Evolutionary conservation across 345 rosid genomes (phyloP).

Genomic region (Boechera divaricarpa): DNA sequence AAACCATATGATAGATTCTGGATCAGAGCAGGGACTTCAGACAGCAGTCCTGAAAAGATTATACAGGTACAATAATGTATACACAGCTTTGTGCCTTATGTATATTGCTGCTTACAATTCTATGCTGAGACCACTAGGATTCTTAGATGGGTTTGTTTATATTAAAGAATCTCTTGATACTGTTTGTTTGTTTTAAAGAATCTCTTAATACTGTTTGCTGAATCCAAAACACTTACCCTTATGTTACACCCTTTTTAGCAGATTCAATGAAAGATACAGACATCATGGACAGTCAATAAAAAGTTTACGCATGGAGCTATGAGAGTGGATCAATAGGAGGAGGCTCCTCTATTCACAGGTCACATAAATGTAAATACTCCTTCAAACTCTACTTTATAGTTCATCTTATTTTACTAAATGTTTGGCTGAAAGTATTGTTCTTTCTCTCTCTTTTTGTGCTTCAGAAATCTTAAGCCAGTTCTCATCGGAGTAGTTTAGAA

Average conservation of each 20-base stretch:
- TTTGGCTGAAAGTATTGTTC: conserved; percentile 1
- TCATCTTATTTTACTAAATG: background rate
- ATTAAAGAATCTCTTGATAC: background rate
- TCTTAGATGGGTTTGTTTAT: conserved; percentile 3
- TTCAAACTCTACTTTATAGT: conserved; percentile 4
- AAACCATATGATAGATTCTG: background rate
- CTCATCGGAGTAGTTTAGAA: conserved; percentile 37
- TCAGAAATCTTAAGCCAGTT: conserved; percentile 15
- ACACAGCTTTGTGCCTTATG: background rate
- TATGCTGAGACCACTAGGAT: background rate
- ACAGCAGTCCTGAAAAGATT: background rate
- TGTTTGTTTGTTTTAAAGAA: background rate
- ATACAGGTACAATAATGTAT: conserved; percentile 18
- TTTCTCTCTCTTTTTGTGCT: background rate
- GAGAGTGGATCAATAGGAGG: conserved; percentile 6
- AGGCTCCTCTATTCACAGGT: conserved; percentile 22
- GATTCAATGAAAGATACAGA: conserved; percentile 9
- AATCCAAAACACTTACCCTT: background rate
- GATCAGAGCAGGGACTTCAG: conserved; percentile 8
- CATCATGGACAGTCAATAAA: background rate
- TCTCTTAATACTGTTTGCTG: background rate
- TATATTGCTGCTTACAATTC: conserved; percentile 4
- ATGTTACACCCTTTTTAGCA: background rate
- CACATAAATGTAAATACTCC: conserved; percentile 16
- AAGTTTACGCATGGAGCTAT: conserved; percentile 1